Percentiles rank a stretch among this genome's conserved stretches.
phyloP scores from a whole-genome alignment of 1,284 basidiomycete species.

The Tausonia pullulans region DNA sequence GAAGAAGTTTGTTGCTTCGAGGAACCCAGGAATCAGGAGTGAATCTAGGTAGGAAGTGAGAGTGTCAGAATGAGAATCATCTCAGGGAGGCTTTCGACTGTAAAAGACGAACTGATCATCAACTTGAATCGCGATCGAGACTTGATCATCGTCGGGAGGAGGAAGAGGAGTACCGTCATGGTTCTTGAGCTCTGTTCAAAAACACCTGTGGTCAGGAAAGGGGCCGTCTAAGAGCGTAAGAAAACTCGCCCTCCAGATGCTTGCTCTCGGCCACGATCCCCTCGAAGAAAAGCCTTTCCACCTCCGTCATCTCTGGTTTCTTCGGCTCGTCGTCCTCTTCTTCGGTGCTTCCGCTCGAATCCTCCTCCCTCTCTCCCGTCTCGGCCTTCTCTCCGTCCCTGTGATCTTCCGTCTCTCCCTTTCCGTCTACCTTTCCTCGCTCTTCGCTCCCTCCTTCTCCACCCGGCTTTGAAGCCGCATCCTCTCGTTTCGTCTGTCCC shows the following conservation, averaged over 20 bases:
- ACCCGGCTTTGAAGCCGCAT: too few species aligned
- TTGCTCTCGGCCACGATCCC: conserved; percentile 16
- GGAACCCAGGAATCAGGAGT: conserved; percentile 20
- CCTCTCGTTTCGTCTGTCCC: too few species aligned
- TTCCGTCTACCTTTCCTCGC: conserved; percentile 3
- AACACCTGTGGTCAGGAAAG: too few species aligned
- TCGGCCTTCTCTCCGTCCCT: too few species aligned
- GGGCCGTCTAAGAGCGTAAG: background rate
- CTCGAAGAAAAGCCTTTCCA: conserved; percentile 14
- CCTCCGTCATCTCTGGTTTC: conserved; percentile 8
- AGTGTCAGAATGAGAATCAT: background rate
- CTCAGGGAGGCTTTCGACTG: background rate
- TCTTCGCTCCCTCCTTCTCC: background rate
- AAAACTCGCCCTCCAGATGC: background rate
- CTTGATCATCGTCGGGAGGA: conserved; percentile 5
- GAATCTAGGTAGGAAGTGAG: background rate
- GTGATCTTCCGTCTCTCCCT: background rate
- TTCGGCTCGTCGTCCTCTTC: conserved; percentile 15
- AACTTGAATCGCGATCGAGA: conserved; percentile 19
- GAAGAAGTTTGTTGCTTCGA: conserved; percentile 13
- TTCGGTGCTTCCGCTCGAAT: background rate
- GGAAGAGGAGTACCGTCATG: conserved; percentile 12
- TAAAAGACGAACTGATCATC: conserved; percentile 19
- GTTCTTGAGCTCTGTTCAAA: conserved; percentile 10
- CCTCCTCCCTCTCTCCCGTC: too few species aligned